These are phyloP conservation scores for Toxicodendron radicans DNA, from an alignment of 345 rosid species.

Conservation along the genomic window DNA sequence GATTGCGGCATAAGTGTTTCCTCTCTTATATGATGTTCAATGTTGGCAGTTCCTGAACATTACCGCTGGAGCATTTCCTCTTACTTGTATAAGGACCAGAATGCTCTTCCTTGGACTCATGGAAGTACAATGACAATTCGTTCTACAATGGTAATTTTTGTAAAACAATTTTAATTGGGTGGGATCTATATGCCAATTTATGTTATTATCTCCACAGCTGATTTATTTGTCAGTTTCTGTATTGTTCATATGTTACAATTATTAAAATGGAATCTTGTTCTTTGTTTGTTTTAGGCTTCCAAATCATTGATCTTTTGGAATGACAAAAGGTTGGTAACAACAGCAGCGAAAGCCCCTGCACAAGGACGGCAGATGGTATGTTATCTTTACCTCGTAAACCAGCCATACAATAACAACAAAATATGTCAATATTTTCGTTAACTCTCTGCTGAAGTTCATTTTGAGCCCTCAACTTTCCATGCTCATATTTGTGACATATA, in stretches of 20 bases:
- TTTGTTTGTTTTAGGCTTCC: slow-evolving; percentile 43
- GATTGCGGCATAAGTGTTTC: background rate
- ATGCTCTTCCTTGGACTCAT: slow-evolving; percentile 37
- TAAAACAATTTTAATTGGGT: slow-evolving; percentile 7
- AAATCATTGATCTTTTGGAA: slow-evolving; percentile 37
- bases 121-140: slow-evolving; percentile 43
- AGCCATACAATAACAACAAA: background rate
- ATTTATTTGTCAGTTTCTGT: background rate
- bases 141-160: slow-evolving; percentile 55
- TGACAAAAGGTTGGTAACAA: slow-evolving; percentile 47
- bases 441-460: background rate
- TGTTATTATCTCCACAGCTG: background rate
- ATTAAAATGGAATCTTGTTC: background rate
- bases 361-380: slow-evolving; percentile 71
- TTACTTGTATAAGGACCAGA: slow-evolving; percentile 36
- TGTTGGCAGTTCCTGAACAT: slow-evolving; percentile 45
- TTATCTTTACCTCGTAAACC: slow-evolving; percentile 17
- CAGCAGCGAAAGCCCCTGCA: slow-evolving; percentile 63
- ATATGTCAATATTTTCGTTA: background rate
- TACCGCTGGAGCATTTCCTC: slow-evolving; percentile 33
- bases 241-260: background rate
- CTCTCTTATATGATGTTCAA: slow-evolving; percentile 11
- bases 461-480: background rate
- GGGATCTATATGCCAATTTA: slow-evolving; percentile 4
- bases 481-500: too few species aligned